Percentiles rank a stretch among this genome's conserved stretches.
These are phyloP conservation scores for Colletotrichum tabaci DNA, from an alignment of 2,329 filamentous ascomycete species.

Conservation along the genomic window DNA sequence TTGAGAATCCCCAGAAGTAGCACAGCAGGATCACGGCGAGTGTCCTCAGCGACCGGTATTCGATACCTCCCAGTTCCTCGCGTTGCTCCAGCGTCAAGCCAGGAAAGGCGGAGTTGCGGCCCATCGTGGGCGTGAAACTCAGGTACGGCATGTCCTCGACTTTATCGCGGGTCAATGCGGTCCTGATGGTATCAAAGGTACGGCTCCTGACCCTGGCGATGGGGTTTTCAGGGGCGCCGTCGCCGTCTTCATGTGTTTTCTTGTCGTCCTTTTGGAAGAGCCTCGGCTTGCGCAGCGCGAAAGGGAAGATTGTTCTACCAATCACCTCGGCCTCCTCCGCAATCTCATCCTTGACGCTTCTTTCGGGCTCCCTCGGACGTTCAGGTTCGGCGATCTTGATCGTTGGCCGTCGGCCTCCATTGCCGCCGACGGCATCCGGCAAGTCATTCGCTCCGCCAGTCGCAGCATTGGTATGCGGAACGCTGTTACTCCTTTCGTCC, in stretches of 20 bases:
- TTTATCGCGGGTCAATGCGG: slow-evolving; percentile 68
- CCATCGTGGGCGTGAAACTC: slow-evolving; percentile 93
- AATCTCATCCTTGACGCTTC: slow-evolving; percentile 53
- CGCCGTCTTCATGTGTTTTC: slow-evolving; percentile 55
- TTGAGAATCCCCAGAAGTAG: slow-evolving; percentile 89
- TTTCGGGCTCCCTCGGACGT: slow-evolving; percentile 53
- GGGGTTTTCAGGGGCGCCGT: slow-evolving; percentile 44
- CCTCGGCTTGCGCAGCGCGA: slow-evolving; percentile 62
- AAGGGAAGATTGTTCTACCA: slow-evolving; percentile 55
- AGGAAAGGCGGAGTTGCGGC: slow-evolving; percentile 92
- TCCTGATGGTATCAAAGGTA: slow-evolving; percentile 73
- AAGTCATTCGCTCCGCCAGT: slow-evolving; percentile 44
- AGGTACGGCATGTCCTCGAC: slow-evolving; percentile 85
- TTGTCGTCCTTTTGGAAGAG: slow-evolving; percentile 56
- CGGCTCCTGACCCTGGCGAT: slow-evolving; percentile 56
- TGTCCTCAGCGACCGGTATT: slow-evolving; percentile 93
- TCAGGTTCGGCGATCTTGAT: slow-evolving; percentile 79
- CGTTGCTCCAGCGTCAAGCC: slow-evolving; percentile 91
- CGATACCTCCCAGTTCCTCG: slow-evolving; percentile 95
- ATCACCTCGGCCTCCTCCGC: slow-evolving; percentile 60
- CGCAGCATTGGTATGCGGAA: slow-evolving; percentile 45
- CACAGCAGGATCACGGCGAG: slow-evolving; percentile 81
- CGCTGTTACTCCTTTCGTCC: slow-evolving; percentile 51
- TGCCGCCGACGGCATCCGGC: slow-evolving; percentile 25
- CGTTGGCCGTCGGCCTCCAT: slow-evolving; percentile 62